Evolutionary conservation across 129 eudicot species (phyloP), one percentile per base, ranked within the genome.

Genomic region (Saposhnikovia divaricata): DNA sequence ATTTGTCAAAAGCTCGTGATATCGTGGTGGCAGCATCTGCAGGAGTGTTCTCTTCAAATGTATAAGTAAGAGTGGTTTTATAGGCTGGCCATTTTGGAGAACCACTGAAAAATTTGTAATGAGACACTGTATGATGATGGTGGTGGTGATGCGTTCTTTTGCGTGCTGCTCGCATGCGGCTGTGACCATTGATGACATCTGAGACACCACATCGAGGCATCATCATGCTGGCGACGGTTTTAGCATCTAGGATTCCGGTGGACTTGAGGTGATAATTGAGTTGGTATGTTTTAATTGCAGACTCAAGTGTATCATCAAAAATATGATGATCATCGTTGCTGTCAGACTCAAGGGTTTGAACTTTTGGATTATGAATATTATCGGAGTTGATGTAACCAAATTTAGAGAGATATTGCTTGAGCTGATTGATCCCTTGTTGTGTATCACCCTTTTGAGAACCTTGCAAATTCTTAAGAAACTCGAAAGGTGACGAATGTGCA

Each of bases 201-300:
- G 86, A 37, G 15, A 75, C 80, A 55, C 86, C 83, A 47, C 86
- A 83, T 15, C 86, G 82, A 34, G 86, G 80, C 39, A 16, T 45
- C 50, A 74, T 48, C 86, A 83, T 83, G 46, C 42, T 74, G 4
- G 80, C 44, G 19, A 79, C 77, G 0, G 86, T 83, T 74, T 34
- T 42, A 12, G 75, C 86, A 11, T 83, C 83, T 15, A 83, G 43
- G 10, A 28, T 65, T 16, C 83, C 86, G 1, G 83, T 79, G 42
- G 86, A 27, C 38, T 79, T 65, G n/a, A 83, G 78, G 55, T 83
- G 82, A 47, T 59, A 83, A 66, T 83, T 79, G 31, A 57, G 76
- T 43, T 83, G 86, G 61, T 83, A 83, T 4, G 77, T 83, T 75
- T 25, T 83, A 37, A 83, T 48, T 37, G 86, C 83, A 5, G 70